phyloP scores from a whole-genome alignment of 768 basidiomycete species.

The Lentinula lateritia region DNA sequence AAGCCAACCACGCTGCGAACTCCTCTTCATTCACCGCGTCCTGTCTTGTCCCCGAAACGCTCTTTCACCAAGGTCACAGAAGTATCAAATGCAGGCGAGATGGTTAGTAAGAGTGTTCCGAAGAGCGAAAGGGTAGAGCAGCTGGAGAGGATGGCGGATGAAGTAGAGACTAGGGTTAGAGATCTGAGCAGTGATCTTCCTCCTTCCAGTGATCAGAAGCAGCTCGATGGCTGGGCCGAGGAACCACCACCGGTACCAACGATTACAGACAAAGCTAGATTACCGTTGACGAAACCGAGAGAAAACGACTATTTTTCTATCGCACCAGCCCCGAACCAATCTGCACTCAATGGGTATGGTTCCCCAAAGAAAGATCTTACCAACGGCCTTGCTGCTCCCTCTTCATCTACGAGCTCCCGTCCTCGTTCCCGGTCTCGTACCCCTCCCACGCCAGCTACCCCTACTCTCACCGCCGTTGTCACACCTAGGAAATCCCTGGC shows the following conservation, averaged over 20 bases:
- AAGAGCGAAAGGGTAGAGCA: constrained; percentile 60
- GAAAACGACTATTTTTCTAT: constrained; percentile 8
- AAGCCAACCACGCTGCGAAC: constrained; percentile 22
- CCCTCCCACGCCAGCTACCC: constrained; percentile 44
- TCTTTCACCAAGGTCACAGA: constrained; percentile 30
- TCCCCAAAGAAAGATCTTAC: not conserved
- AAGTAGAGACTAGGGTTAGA: constrained; percentile 31
- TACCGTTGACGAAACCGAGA: constrained; percentile 16
- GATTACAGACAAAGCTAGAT: constrained; percentile 24
- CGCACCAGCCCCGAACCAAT: not conserved
- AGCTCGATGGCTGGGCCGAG: constrained; percentile 11
- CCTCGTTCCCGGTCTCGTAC: constrained; percentile 8
- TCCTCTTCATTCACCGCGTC: constrained; percentile 59
- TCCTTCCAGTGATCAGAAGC: constrained; percentile 14
- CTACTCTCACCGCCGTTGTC: constrained; percentile 40
- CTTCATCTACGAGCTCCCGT: not conserved
- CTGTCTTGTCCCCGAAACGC: constrained; percentile 61
- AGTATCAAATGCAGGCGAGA: not conserved
- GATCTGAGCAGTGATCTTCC: constrained; percentile 25
- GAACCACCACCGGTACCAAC: constrained; percentile 46
- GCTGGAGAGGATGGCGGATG: constrained; percentile 70
- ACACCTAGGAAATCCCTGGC: constrained; percentile 20
- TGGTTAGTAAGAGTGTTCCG: constrained; percentile 14
- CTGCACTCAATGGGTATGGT: not conserved
- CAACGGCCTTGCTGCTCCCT: not conserved